A percentile compares a stretch with the other conserved stretches of the same genome.
Evolutionary conservation across 768 basidiomycete species (phyloP).

Genomic region (Boletus vermiculosoides): DNA sequence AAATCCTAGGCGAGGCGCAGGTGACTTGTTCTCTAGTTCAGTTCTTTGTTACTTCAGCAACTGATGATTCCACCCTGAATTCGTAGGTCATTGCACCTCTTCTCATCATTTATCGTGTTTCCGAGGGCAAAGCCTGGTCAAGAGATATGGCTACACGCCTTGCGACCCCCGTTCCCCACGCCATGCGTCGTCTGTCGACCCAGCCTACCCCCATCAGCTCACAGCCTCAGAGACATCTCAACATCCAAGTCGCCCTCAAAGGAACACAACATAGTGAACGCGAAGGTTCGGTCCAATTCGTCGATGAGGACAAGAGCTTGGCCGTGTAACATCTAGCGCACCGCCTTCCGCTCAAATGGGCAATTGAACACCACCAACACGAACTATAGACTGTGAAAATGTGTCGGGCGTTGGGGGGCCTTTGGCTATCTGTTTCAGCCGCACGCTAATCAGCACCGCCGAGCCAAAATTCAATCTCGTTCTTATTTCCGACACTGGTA

Average conservation of each 20-base stretch:
- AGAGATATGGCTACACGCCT: slow-evolving; percentile 16
- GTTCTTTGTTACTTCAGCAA: background rate
- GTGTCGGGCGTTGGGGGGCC: background rate
- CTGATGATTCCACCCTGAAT: background rate
- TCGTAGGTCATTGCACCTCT: slow-evolving; percentile 46
- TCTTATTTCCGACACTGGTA: background rate
- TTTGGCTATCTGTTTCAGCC: background rate
- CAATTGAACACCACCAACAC: background rate
- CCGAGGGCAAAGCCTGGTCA: slow-evolving; percentile 45
- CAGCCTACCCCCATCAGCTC: background rate
- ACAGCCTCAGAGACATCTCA: slow-evolving; percentile 1
- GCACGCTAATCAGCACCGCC: background rate
- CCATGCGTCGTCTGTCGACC: slow-evolving; percentile 12
- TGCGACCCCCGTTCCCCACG: slow-evolving; percentile 1
- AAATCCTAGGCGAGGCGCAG: slow-evolving; percentile 32
- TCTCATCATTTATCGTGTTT: slow-evolving; percentile 48
- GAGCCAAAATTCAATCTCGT: background rate
- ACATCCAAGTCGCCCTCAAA: slow-evolving; percentile 20
- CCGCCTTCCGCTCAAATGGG: background rate
- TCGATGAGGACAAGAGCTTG: slow-evolving; percentile 6
- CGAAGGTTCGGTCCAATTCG: slow-evolving; percentile 1
- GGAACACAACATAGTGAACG: background rate
- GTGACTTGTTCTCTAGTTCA: slow-evolving; percentile 5
- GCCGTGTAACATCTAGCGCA: background rate
- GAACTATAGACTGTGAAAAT: background rate